phyloP scores from a whole-genome alignment of 202 grass and related monocot genomes.

The Setaria italica region DNA sequence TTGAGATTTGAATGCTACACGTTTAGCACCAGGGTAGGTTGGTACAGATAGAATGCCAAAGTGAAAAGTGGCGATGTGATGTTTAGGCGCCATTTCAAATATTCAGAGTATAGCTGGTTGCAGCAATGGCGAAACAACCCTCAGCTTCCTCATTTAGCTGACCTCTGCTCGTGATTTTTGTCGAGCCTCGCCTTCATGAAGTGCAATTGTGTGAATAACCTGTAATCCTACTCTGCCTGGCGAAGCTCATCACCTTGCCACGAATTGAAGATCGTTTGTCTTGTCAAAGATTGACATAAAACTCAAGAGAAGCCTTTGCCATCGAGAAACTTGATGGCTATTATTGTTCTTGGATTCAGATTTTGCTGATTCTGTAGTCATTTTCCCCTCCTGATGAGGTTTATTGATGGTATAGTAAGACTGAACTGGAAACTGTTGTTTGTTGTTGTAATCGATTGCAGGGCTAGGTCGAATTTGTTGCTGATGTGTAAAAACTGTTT shows the following conservation, averaged over 20 bases:
- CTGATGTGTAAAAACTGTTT: constrained; percentile 31
- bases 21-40: not conserved
- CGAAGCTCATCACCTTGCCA: constrained; percentile 11
- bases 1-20: constrained; percentile 28
- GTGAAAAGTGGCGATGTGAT: not conserved
- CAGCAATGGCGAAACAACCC: constrained; percentile 29
- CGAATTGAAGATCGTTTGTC: constrained; percentile 18
- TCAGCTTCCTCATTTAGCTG: constrained; percentile 26
- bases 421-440: not conserved
- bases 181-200: constrained; percentile 29
- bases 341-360: constrained; percentile 10
- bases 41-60: constrained; percentile 22
- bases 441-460: not conserved
- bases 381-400: not conserved
- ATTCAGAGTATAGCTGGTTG: constrained; percentile 20
- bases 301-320: constrained; percentile 1
- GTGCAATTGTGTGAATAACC: constrained; percentile 14
- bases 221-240: constrained; percentile 13
- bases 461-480: constrained; percentile 25
- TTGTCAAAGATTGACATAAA: not conserved
- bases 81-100: constrained; percentile 27
- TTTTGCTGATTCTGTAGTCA: constrained; percentile 32
- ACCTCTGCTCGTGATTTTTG: constrained; percentile 41
- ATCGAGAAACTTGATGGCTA: constrained; percentile 13
- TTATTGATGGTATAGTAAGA: constrained; percentile 18